Evolutionary conservation across 2,329 filamentous ascomycete species (phyloP).

Genomic region (Neonectria neomacrospora): DNA sequence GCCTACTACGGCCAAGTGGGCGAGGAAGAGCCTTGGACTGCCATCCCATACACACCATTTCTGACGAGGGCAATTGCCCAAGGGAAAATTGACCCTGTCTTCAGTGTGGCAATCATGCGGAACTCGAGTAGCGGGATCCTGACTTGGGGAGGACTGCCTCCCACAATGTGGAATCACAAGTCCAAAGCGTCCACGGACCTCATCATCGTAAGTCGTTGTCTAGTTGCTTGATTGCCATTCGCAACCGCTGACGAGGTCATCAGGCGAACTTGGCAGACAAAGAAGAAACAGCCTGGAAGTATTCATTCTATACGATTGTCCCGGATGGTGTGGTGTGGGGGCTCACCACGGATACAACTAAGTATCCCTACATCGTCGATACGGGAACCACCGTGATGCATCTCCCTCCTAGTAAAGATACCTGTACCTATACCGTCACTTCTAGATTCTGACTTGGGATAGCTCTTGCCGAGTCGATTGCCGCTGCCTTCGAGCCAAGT

Average conservation of each 20-base stretch:
- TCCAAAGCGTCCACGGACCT: constrained; percentile 53
- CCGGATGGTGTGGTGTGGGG: constrained; percentile 61
- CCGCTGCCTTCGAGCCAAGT: constrained; percentile 57
- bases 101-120: constrained; percentile 60
- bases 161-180: constrained; percentile 46
- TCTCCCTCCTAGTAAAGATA: constrained; percentile 58
- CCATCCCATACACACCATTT: constrained; percentile 59
- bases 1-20: constrained; percentile 55
- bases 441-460: constrained; percentile 9
- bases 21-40: constrained; percentile 53
- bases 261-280: constrained; percentile 58
- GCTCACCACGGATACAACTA: constrained; percentile 53
- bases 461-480: constrained; percentile 62
- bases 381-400: constrained; percentile 64
- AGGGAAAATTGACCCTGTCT: constrained; percentile 57
- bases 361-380: constrained; percentile 63
- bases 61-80: constrained; percentile 61
- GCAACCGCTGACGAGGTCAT: constrained; percentile 5
- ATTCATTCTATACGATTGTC: constrained; percentile 65
- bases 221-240: background rate
- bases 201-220: constrained; percentile 54
- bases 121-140: constrained; percentile 59
- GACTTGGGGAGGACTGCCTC: constrained; percentile 59
- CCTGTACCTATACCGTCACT: too few relatives aligned
- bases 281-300: constrained; percentile 54